Evolutionary conservation across 2,329 filamentous ascomycete genomes (phyloP).

Genomic region (Parastagonospora avenae): DNA sequence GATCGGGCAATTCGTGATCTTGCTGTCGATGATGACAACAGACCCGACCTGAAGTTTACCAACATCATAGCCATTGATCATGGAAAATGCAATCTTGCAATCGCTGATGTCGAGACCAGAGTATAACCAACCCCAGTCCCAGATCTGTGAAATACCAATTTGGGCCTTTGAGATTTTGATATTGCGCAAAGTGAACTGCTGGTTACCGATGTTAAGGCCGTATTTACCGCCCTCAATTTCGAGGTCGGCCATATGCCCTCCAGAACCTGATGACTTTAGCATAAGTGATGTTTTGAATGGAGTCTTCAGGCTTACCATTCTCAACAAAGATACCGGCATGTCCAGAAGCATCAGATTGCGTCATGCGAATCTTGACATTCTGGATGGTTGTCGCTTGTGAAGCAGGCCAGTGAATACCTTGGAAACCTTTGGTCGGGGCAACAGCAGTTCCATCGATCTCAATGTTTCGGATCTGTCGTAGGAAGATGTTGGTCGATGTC

Average conservation of each 20-base stretch:
- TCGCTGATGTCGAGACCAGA: conserved; percentile 58
- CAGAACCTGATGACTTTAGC: conserved; percentile 40
- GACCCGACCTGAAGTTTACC: conserved; percentile 56
- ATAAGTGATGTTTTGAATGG: not conserved
- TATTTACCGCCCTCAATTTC: conserved; percentile 52
- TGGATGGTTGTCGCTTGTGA: conserved; percentile 55
- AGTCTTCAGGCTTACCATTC: conserved; percentile 31
- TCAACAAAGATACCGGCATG: conserved; percentile 57
- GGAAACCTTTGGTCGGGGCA: conserved; percentile 51
- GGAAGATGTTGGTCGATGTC: conserved; percentile 66
- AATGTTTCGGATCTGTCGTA: conserved; percentile 69
- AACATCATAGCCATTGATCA: conserved; percentile 43
- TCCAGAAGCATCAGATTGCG: conserved; percentile 49
- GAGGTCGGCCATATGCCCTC: conserved; percentile 54
- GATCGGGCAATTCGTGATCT: conserved; percentile 55
- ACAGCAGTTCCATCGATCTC: conserved; percentile 62
- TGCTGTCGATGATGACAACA: conserved; percentile 62
- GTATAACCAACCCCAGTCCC: conserved; percentile 67
- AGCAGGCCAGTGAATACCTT: conserved; percentile 56
- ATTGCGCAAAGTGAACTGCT: conserved; percentile 64
- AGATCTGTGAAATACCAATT: conserved; percentile 63
- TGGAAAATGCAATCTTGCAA: conserved; percentile 60
- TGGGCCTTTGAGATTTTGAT: conserved; percentile 58
- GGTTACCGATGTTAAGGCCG: conserved; percentile 53
- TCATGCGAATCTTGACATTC: conserved; percentile 54